These are phyloP conservation scores for Myxozyma udenii DNA, from an alignment of 805 yeast genomes.

Conservation along the genomic window DNA sequence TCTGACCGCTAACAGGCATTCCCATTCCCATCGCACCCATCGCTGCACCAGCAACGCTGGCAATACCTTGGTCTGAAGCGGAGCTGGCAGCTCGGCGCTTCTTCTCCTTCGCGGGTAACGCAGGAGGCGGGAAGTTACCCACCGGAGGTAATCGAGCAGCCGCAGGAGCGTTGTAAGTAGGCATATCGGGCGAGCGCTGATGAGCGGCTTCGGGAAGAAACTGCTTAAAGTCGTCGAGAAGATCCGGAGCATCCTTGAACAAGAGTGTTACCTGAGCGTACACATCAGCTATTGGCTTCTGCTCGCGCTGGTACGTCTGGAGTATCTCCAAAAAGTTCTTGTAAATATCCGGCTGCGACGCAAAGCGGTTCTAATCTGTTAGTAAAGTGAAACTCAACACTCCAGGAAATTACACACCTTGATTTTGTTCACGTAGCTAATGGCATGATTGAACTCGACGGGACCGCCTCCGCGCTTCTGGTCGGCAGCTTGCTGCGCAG, in stretches of 20 bases:
- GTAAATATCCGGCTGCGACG: slow-evolving; percentile 91
- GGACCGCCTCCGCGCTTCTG: slow-evolving; percentile 49
- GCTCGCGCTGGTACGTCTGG: slow-evolving; percentile 95
- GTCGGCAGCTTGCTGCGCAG: slow-evolving; percentile 20
- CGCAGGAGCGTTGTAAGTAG: slow-evolving; percentile 27
- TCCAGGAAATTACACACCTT: slow-evolving; percentile 49
- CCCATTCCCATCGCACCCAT: not conserved
- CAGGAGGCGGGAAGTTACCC: slow-evolving; percentile 74
- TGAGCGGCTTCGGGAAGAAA: slow-evolving; percentile 83
- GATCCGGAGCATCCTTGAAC: slow-evolving; percentile 90
- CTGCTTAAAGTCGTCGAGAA: slow-evolving; percentile 90
- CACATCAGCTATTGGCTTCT: slow-evolving; percentile 91
- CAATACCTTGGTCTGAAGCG: not conserved
- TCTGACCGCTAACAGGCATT: not conserved
- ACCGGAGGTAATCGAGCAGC: slow-evolving; percentile 74
- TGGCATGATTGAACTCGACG: slow-evolving; percentile 95
- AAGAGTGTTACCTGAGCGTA: slow-evolving; percentile 87
- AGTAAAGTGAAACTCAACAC: not conserved
- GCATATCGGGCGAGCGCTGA: slow-evolving; percentile 33
- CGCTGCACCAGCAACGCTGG: not conserved
- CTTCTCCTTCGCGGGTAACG: slow-evolving; percentile 36
- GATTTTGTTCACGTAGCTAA: slow-evolving; percentile 91
- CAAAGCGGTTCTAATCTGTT: slow-evolving; percentile 60
- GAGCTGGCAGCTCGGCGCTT: slow-evolving; percentile 23
- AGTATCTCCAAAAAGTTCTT: slow-evolving; percentile 90